Evolutionary conservation across 441 rosid genomes (phyloP).

Genomic region (Corymbia citriodora): DNA sequence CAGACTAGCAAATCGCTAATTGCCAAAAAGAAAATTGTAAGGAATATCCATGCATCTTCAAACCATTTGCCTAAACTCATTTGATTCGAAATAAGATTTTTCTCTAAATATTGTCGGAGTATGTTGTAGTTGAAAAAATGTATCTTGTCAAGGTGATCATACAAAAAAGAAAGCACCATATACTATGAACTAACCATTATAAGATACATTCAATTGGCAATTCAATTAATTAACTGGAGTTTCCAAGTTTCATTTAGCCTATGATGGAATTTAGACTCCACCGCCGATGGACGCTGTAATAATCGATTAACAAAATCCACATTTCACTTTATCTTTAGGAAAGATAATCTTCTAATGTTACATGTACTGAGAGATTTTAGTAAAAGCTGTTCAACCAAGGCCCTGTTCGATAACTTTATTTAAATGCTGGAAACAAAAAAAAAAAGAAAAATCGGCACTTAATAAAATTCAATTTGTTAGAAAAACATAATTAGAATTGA

Average conservation of each 20-base stretch:
- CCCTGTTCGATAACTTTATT: background rate
- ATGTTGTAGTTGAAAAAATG: too few species aligned
- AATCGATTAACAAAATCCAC: background rate
- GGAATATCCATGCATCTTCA: background rate
- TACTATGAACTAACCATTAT: too few species aligned
- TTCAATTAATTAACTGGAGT: background rate
- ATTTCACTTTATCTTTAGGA: background rate
- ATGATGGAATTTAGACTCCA: background rate
- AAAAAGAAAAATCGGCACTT: background rate
- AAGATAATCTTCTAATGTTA: background rate
- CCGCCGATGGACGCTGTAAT: background rate
- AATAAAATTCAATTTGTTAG: background rate
- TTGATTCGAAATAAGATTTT: too few species aligned
- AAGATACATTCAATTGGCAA: background rate
- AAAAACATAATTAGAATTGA: background rate
- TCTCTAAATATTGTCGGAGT: too few species aligned
- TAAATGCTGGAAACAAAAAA: background rate
- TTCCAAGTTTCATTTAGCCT: background rate
- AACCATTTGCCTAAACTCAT: background rate
- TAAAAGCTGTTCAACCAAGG: background rate
- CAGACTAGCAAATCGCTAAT: background rate
- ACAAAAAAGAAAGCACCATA: background rate
- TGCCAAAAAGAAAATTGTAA: background rate
- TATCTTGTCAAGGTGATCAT: background rate
- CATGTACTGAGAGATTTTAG: background rate